Base-by-base conservation (phyloP, 768 basidiomycete species). In the Chalciporus sphaerocephalus region DNA sequence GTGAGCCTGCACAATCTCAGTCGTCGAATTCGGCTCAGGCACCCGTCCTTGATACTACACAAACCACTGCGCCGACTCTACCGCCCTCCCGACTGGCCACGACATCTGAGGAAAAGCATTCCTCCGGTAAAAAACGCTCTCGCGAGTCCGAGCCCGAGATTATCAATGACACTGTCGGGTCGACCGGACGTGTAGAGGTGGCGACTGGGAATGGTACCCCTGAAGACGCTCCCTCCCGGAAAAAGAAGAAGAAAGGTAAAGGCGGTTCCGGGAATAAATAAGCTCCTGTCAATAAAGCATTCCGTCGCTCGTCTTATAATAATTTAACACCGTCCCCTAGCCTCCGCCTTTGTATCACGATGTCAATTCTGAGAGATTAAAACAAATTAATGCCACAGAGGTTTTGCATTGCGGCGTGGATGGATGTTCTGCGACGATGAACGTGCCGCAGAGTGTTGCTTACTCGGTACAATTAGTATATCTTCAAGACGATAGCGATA, bases 161-260 rank as follows among this genome's bases (percentile, higher is more conserved):
- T 0, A 15, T 28, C 25, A n/a, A n/a, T n/a, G 44, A 17, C 1
- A 27, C 21, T 1, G 25, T 24, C 16, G 28, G 35, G 17, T 33
- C 28, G 1, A 16, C 48, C 2, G 23, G 48, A 36, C 37, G 2
- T 24, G 16, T n/a, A 5, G 36, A 36, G 27, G 5, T 3, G 25
- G 21, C 33, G 1, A 13, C 15, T 8, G 38, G 17, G 15, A 35
- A 9, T 11, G 34, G 25, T 12, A 28, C 4, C 5, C 18, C 21
- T 4, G 44, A 46, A 2, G 27, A 43, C 10, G 52, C 47, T 5
- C 49, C 51, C 0, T 48, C 55, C 1, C 55, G 53, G 13, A 65
- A 62, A 22, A 61, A 50, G 46, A 57, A 49, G 48, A 64, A 51
- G 46, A 58, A 53, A 11, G 50, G 53, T 16, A 55, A 46, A 28